Evolutionary conservation across 805 yeast genomes (phyloP).

Genomic region (Metschnikowia colocasiae): DNA sequence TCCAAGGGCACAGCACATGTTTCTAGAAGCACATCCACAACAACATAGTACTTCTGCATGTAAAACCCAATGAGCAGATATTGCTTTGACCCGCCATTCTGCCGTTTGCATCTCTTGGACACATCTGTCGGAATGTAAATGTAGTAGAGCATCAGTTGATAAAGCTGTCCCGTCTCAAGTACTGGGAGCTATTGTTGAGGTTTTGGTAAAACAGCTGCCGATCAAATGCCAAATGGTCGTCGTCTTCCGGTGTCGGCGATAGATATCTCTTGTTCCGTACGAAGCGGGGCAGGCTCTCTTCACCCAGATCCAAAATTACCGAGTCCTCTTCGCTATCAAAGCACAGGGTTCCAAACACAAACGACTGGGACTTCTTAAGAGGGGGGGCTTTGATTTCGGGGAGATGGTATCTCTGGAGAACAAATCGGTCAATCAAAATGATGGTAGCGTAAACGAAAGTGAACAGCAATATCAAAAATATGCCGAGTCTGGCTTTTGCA

Average conservation of each 20-base stretch:
- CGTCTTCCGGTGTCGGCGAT: constrained; percentile 13
- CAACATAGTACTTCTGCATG: constrained; percentile 21
- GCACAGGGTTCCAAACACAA: background rate
- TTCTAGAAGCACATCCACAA: constrained; percentile 13
- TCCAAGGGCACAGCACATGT: background rate
- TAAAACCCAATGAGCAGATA: constrained; percentile 25
- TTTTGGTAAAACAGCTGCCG: constrained; percentile 24
- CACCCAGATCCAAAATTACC: background rate
- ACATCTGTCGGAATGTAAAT: constrained; percentile 37
- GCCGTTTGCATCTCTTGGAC: constrained; percentile 10
- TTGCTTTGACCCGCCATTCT: background rate
- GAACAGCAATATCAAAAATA: background rate
- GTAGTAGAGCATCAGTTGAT: constrained; percentile 24
- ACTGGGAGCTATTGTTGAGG: constrained; percentile 42
- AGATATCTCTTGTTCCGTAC: background rate
- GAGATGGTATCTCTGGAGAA: background rate
- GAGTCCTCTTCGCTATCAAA: background rate
- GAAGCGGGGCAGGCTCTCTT: background rate
- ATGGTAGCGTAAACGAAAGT: background rate
- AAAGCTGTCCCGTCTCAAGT: constrained; percentile 40
- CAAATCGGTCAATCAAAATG: background rate
- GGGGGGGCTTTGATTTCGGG: constrained; percentile 1
- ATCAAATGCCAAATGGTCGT: constrained; percentile 12
- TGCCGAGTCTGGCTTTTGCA: background rate
- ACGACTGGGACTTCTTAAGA: background rate